Evolutionary conservation across 2,329 filamentous ascomycete genomes (phyloP), one percentile per base, ranked within the genome.

Genomic region (Botrytis cinerea): DNA sequence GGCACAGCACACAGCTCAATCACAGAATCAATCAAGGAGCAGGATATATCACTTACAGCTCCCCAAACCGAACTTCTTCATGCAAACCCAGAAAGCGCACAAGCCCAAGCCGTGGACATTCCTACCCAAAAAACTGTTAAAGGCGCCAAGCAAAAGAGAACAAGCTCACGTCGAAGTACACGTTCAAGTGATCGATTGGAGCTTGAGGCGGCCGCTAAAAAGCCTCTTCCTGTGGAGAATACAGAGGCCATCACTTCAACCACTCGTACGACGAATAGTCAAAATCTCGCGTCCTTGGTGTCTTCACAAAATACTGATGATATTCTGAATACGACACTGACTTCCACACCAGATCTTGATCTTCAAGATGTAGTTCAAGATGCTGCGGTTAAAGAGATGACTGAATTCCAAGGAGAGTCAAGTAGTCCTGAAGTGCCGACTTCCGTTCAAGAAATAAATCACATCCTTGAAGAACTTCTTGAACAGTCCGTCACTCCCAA

Each of bases 171-270:
- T 28, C 46, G 62, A 60, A 72, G 61, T 28, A 60, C 62, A 59
- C 70, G 70, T 51, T 63, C 46, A 48, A 68, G 70, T 25, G 62
- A 72, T 48, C 48, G 62, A 46, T 16, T 72, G 25, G 60, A 43
- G 35, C 28, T 40, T 35, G 51, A 66, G 28, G 38, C 70, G 14
- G 22, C 8, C 1, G 6, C 28, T n/a, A 28, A 45, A 22, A 46
- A 25, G 38, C 38, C 35, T 51, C 20, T 46, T 25, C 2, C n/a
- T 22, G 9, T 38, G 28, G 28, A 67, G 22, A 40, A n/a, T n/a
- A 20, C 40, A 16, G 61, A 46, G 28, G 12, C 8, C 9, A 67
- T 14, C 5, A 10, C 45, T 54, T 43, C 28, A 48, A 64, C n/a
- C 32, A 25, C 10, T 40, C 38, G 6, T 32, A 18, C 38, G 3